A percentile compares a stretch with the other conserved stretches of the same genome.
These are phyloP conservation scores for Dioscorea alata DNA, from an alignment of 106 monocot genomes.

Conservation along the genomic window DNA sequence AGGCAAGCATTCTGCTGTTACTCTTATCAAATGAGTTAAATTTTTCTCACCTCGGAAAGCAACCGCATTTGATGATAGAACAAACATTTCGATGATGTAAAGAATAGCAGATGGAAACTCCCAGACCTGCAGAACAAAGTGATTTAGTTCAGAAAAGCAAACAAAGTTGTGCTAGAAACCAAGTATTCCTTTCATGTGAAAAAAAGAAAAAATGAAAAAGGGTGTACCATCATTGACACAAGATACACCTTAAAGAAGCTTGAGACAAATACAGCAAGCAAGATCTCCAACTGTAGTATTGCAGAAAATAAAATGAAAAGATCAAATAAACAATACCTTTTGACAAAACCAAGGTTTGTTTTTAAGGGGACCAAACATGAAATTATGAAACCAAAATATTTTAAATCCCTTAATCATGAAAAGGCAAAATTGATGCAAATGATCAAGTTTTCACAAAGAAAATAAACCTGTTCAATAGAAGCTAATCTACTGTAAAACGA, in stretches of 20 bases:
- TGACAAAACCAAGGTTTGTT: background rate
- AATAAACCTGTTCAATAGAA: too few species aligned
- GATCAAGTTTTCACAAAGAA: too few species aligned
- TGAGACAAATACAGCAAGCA: slow-evolving; percentile 62
- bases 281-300: slow-evolving; percentile 34
- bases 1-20: background rate
- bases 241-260: slow-evolving; percentile 90
- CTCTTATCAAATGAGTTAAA: background rate
- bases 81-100: slow-evolving; percentile 63
- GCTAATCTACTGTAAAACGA: too few species aligned
- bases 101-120: slow-evolving; percentile 69
- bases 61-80: slow-evolving; percentile 75
- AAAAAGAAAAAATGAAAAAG: background rate
- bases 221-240: slow-evolving; percentile 63
- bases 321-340: background rate
- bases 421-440: background rate
- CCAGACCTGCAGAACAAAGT: slow-evolving; percentile 65
- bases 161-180: background rate
- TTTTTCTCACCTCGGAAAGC: slow-evolving; percentile 60
- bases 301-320: background rate
- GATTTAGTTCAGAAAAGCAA: slow-evolving; percentile 7
- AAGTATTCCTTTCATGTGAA: slow-evolving; percentile 6
- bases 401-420: background rate
- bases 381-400: background rate
- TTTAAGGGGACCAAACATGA: background rate